Evolutionary conservation across 305 asterid species (phyloP), one percentile per base, ranked within the genome.

Genomic region (Ajuga reptans): DNA sequence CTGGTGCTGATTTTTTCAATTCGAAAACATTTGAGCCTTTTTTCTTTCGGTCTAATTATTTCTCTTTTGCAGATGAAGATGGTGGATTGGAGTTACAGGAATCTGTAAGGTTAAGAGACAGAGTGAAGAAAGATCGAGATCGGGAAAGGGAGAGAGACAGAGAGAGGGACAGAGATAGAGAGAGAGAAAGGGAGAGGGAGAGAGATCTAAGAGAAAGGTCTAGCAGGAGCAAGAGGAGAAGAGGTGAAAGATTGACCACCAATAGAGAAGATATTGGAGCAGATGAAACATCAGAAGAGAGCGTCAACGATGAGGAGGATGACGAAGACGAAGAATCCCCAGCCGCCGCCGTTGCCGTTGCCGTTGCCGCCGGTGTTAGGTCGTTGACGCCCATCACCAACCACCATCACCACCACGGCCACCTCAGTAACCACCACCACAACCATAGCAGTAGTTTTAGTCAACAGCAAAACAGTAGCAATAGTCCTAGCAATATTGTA

Each of bases 111-210:
- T 80, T 87, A 47, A 84, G 97, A 45, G 98, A 90, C 29, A 84
- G 96, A 84, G 91, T 82, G 79, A 93, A 91, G 92, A 93, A 87
- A 64, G 96, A 92, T 77, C 88, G 96, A 71, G 98, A 92, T 80
- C 87, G 92, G 34, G 95, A 88, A 9, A 37, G 95, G 36, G 95
- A 89, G 43, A 76, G 94, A 12, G 93, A 85, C 0, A 68, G 89
- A 33, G 79, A 86, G 60, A 14, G 72, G 57, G 60, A 84, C 1
- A 61, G 83, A n/a, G 81, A 76, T 1, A 65, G 81, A 4, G 81
- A 72, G 10, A 81, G 86, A 56, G 88, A 87, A 2, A 81, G 93
- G 24, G 93, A 85, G n/a, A 78, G 90, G 3, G 91, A 85, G 31
- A 73, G 92, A 68, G 95, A 90, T 84, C 79, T 81, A 60, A 79